Percentiles rank a stretch among this genome's conserved stretches.
Evolutionary conservation across 2,329 filamentous ascomycete species (phyloP).

Genomic region (Aspergillus sergii): DNA sequence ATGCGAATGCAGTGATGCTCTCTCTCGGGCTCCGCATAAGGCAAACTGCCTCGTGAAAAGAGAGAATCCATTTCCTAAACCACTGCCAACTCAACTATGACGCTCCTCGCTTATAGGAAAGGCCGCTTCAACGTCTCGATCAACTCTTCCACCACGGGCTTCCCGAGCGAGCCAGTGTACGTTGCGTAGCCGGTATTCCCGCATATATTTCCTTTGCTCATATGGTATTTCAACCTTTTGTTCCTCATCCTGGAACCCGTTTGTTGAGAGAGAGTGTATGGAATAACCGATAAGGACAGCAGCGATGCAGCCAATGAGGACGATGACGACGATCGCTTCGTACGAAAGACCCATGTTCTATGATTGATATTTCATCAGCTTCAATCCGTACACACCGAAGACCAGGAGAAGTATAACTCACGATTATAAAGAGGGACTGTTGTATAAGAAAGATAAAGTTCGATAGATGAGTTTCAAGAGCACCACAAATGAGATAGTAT

Average conservation of each 20-base stretch:
- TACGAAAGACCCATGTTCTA: not conserved
- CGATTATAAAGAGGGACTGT: not conserved
- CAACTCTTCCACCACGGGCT: slow-evolving; percentile 7
- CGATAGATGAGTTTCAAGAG: not conserved
- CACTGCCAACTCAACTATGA: not conserved
- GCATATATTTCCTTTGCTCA: slow-evolving; percentile 35
- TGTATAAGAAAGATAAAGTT: not conserved
- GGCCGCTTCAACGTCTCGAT: not conserved
- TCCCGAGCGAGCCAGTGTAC: slow-evolving; percentile 25
- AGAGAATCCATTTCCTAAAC: not conserved
- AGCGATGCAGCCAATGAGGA: slow-evolving; percentile 28
- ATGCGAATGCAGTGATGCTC: not conserved
- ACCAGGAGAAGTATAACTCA: not conserved
- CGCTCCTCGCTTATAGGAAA: not conserved
- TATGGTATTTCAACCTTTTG: slow-evolving; percentile 16
- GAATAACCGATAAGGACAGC: slow-evolving; percentile 32
- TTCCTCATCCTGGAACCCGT: slow-evolving; percentile 20
- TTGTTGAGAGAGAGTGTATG: slow-evolving; percentile 22
- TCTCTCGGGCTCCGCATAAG: not conserved
- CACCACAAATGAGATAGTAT: not conserved
- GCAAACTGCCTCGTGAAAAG: not conserved
- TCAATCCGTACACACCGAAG: not conserved
- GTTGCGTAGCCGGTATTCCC: slow-evolving; percentile 26
- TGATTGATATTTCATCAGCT: not conserved
- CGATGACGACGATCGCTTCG: slow-evolving; percentile 15